Base-by-base conservation (phyloP, 106 monocot genomes). In the Acanthochlamys bracteata region DNA sequence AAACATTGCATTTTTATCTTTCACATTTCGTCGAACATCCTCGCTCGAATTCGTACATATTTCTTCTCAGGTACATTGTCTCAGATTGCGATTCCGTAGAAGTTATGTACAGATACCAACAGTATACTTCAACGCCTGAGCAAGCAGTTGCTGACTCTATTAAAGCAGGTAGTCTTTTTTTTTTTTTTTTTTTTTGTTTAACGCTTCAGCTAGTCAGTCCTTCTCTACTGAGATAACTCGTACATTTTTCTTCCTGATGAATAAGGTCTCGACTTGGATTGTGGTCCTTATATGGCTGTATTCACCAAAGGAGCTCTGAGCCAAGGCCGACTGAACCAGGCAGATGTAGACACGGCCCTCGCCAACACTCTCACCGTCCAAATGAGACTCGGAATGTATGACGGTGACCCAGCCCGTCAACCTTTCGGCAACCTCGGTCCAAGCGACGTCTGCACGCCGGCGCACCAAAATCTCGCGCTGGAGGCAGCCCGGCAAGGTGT, bases 71-170 rank as follows among this genome's bases (percentile, higher is more conserved):
- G 40, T 99, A 99, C 49, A 72, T 99, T 41, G 84, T 88, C 51
- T 99, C 92, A 25, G 98, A 99, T 65, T 98, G 96, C 46, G 90
- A 98, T 67, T 91, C 91, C 13, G 98, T 98, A 17, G 85, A 88
- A 0, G 91, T 91, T 45, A 88, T 98, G 67, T 79, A 76, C 49
- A 91, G 88, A 66, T 74, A 88, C 52, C 98, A 98, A 61, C 72
- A 77, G 0, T 88, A 98, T 59, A 72, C 87, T 4, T 11, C 24
- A 4, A 77, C 85, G 16, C 74, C 83, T 20, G 83, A 89, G 63
- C 91, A 98, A 59, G 91, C 91, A 1, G 80, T 98, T 72, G 92
- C 83, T 21, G 76, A 85, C 61, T 91, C 87, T 16, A 78, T 98
- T 11, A 79, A 88, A 69, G 96, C 96, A 41, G 94, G 94, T 94